Percentiles rank a stretch among this genome's conserved stretches.
Conservation (phyloP, 257 asterid genomes). For the Henckelia pumila region DNA sequence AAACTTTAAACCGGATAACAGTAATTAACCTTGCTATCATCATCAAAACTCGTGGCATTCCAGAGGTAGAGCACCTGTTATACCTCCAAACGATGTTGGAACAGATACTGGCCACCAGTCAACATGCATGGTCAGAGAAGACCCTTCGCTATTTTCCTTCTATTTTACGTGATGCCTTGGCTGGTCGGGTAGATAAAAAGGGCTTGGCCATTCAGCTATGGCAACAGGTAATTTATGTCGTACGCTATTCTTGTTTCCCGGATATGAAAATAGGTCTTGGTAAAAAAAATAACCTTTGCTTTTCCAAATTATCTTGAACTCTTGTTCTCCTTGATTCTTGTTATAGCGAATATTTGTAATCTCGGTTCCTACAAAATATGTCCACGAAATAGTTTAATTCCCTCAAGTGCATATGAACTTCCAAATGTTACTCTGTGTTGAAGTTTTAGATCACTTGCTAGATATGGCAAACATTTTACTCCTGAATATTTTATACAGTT, state of each 20-base stretch:
- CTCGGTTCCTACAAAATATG: neutral
- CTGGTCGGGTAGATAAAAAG: conserved; percentile 77
- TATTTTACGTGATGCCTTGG: conserved; percentile 78
- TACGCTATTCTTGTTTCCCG: neutral
- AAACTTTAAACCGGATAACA: conserved; percentile 84
- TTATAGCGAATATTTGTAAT: neutral
- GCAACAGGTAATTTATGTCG: conserved; percentile 67
- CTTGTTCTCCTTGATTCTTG: neutral
- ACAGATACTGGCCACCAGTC: conserved; percentile 87
- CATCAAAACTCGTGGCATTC: conserved; percentile 91
- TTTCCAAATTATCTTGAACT: neutral
- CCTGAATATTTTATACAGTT: conserved; percentile 9
- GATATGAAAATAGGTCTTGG: neutral
- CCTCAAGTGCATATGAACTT: neutral
- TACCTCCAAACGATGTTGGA: conserved; percentile 95
- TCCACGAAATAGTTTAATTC: neutral
- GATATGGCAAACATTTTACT: neutral
- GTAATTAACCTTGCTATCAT: conserved; percentile 83
- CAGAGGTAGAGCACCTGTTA: conserved; percentile 85
- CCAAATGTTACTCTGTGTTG: neutral
- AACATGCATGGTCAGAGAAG: conserved; percentile 99
- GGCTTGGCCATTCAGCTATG: conserved; percentile 87
- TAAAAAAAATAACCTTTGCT: neutral
- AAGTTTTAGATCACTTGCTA: neutral
- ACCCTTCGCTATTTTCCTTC: conserved; percentile 89